A percentile compares a stretch with the other conserved stretches of the same genome.
phyloP scores from a whole-genome alignment of 1,139 yeast species.

The Lodderomyces oxycetoniae region DNA sequence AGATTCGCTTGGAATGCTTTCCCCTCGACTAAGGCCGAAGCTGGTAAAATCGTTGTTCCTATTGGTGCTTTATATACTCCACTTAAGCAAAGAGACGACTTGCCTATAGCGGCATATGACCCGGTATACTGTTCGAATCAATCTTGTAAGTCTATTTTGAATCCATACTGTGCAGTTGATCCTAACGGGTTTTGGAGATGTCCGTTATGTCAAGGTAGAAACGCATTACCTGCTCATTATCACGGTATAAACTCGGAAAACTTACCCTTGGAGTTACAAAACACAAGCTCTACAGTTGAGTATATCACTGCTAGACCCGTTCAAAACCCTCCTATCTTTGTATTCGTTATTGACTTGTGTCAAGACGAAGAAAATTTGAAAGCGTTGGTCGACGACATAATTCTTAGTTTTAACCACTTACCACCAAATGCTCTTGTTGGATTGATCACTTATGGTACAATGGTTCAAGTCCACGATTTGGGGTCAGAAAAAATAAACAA shows the following conservation, averaged over 20 bases:
- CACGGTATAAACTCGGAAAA: constrained; percentile 78
- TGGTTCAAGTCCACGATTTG: constrained; percentile 90
- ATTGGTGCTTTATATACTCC: constrained; percentile 95
- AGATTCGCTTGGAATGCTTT: constrained; percentile 50
- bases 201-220: constrained; percentile 78
- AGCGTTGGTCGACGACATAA: constrained; percentile 82
- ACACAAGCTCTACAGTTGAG: constrained; percentile 81
- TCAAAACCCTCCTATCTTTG: constrained; percentile 86
- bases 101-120: constrained; percentile 82
- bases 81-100: constrained; percentile 69
- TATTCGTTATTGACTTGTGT: constrained; percentile 88
- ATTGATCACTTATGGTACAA: constrained; percentile 88
- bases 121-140: constrained; percentile 80
- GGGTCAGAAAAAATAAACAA: constrained; percentile 75
- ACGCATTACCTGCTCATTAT: constrained; percentile 86
- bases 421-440: constrained; percentile 96
- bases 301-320: constrained; percentile 87
- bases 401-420: constrained; percentile 73
- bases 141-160: constrained; percentile 79
- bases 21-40: constrained; percentile 88
- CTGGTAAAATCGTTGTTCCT: constrained; percentile 89
- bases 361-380: constrained; percentile 91
- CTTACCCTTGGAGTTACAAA: constrained; percentile 81
- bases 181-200: constrained; percentile 86
- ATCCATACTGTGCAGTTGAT: constrained; percentile 86